Evolutionary conservation across 2,329 filamentous ascomycete species (phyloP).

Genomic region (Exophiala sp.): DNA sequence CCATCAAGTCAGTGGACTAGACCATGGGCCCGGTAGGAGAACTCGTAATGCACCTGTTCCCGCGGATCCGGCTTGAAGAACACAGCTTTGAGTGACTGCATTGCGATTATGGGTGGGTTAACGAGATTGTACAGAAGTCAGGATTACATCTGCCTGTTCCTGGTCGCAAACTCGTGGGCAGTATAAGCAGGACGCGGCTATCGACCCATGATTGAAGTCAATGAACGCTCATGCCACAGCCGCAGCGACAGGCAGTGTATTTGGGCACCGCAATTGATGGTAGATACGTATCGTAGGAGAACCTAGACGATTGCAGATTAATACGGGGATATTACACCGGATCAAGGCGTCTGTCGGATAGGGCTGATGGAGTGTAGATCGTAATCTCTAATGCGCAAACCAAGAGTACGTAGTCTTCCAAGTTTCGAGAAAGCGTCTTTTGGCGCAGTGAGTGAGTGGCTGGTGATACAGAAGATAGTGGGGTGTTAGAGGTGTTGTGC

Average conservation of each 20-base stretch:
- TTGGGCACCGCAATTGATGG: not conserved
- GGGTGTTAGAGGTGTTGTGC: no score
- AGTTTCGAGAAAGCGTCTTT: not conserved
- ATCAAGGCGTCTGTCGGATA: slow-evolving; percentile 9
- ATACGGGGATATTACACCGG: not conserved
- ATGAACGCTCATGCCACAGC: not conserved
- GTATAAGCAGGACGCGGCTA: slow-evolving; percentile 1
- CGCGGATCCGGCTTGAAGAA: slow-evolving; percentile 91
- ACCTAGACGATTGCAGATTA: no score
- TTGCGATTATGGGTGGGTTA: slow-evolving; percentile 37
- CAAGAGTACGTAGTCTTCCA: not conserved
- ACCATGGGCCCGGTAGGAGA: not conserved
- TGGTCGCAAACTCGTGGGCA: not conserved
- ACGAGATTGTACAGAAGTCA: not conserved
- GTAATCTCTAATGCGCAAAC: not conserved
- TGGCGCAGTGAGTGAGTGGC: no score
- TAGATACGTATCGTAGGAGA: no score
- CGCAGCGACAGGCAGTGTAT: not conserved
- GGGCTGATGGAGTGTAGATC: slow-evolving; percentile 14
- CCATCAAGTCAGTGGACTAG: not conserved
- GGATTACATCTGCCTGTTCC: slow-evolving; percentile 2
- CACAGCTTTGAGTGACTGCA: slow-evolving; percentile 81
- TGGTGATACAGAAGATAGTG: no score
- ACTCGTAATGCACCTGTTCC: slow-evolving; percentile 62
- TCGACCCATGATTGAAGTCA: slow-evolving; percentile 6